Evolutionary conservation across 805 yeast species (phyloP), one percentile per base, ranked within the genome.

Genomic region (Wickerhamiella occidentalis): DNA sequence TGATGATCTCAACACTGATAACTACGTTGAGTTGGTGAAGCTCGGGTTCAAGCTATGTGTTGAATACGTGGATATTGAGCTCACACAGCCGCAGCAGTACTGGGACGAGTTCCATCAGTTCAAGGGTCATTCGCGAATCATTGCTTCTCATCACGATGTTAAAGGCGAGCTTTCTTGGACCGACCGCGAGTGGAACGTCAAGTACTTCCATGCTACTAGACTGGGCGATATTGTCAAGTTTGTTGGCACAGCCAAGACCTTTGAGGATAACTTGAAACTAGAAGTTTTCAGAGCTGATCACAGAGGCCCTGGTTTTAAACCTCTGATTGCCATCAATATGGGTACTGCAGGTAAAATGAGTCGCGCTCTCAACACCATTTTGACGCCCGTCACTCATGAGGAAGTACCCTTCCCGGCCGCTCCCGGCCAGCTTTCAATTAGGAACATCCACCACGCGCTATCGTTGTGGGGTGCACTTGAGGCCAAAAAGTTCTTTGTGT

Each of bases 331-430:
- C 5, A 79, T 85, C 59, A 90, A 90, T 63, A 79, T 82, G 83
- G 82, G 92, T 7, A 75, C 70, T 36, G 54, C 62, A 11, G 97
- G 97, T 21, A 83, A 79, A 61, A 67, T 87, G 51, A 82, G 95
- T 1, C 75, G 94, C 54, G 85, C 85, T 4, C 68, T 83, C 56
- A 90, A 90, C 66, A 67, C 74, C 1, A 50, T 82, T 2, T 68
- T 88, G 56, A 88, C 96, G 0, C 96, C 97, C 35, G 82, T 87
- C 7, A 83, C 94, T 1, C 88, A 85, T 56, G 73, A 69, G 13
- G 58, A 66, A n/a, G 66, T 85, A 45, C 85, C 87, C 9, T 68
- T 70, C 49, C 71, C 79, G n/a, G 77, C 90, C 29, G 88, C 92
- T 0, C 85, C 87, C 3, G 94, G 94, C 13, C 87, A 81, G 62